Evolutionary conservation across 306 rosid species (phyloP).

Genomic region (Corylus avellana): DNA sequence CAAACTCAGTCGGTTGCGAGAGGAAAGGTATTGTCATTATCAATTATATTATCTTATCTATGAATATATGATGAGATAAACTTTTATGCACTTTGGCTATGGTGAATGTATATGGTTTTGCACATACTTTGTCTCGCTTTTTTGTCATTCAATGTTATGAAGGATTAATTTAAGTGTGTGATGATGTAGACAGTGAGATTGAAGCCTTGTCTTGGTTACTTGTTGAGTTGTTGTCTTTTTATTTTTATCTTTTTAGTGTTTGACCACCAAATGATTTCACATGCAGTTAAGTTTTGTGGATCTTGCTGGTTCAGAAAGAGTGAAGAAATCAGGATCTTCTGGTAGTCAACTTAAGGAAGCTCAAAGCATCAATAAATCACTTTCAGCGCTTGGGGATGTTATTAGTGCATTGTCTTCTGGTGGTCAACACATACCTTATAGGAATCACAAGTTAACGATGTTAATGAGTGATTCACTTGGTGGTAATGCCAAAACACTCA

Average conservation of each 20-base stretch:
- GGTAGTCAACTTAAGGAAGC: slow-evolving; percentile 96
- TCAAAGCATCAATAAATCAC: slow-evolving; percentile 94
- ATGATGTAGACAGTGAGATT: not conserved
- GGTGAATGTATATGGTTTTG: not conserved
- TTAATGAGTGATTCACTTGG: slow-evolving; percentile 97
- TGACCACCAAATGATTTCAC: slow-evolving; percentile 1
- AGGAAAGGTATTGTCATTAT: slow-evolving; percentile 71
- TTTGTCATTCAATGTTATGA: not conserved
- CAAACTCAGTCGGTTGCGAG: slow-evolving; percentile 88
- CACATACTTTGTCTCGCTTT: not conserved
- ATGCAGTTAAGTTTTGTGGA: slow-evolving; percentile 93
- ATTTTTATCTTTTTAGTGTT: not conserved
- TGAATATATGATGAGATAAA: not conserved
- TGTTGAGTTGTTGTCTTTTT: slow-evolving; percentile 3
- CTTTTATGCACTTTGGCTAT: not conserved
- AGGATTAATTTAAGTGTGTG: slow-evolving; percentile 4
- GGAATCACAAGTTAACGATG: slow-evolving; percentile 95
- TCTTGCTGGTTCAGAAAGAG: slow-evolving; percentile 95
- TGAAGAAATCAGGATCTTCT: slow-evolving; percentile 88
- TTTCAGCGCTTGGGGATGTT: slow-evolving; percentile 95
- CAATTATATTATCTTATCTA: not conserved
- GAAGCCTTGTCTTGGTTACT: slow-evolving; percentile 1
- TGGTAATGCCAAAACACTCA: slow-evolving; percentile 93
- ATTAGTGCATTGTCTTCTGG: slow-evolving; percentile 83
- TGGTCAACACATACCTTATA: slow-evolving; percentile 88